phyloP scores from a whole-genome alignment of 768 basidiomycete genomes.

The Leucogyrophana mollusca region DNA sequence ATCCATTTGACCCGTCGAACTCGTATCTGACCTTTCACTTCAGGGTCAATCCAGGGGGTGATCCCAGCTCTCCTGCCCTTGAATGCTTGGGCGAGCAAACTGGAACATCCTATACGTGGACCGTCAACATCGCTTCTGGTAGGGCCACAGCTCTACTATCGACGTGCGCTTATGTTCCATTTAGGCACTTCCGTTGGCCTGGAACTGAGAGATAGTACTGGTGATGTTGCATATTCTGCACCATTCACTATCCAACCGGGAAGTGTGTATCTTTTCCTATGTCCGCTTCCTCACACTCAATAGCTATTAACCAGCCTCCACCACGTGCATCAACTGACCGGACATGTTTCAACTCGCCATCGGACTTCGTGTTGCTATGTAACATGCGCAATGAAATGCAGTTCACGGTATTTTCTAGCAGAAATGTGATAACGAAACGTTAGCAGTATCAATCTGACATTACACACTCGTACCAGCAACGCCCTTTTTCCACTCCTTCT shows the following conservation, averaged over 20 bases:
- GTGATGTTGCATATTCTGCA: conserved; percentile 43
- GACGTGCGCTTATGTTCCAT: neutral
- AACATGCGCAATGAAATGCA: no score
- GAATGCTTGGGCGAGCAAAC: conserved; percentile 39
- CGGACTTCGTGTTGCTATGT: no score
- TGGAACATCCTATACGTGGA: conserved; percentile 48
- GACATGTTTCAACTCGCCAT: no score
- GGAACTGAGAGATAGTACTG: conserved; percentile 53
- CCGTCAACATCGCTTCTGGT: conserved; percentile 48
- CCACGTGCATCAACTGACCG: no score
- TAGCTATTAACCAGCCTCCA: no score
- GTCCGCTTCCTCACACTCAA: no score
- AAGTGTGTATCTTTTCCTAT: conserved; percentile 35
- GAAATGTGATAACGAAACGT: no score
- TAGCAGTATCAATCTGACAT: no score
- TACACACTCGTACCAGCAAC: no score
- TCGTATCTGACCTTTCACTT: neutral
- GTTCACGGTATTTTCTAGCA: no score
- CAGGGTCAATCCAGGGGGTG: conserved; percentile 51
- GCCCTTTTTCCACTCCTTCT: no score
- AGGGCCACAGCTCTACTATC: conserved; percentile 8
- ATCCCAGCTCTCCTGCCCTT: conserved; percentile 42
- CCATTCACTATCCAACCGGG: conserved; percentile 45
- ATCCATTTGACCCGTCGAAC: neutral
- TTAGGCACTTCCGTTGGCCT: conserved; percentile 50